phyloP scores from a whole-genome alignment of 2,329 filamentous ascomycete species.

The Lasiodiplodia citricola region DNA sequence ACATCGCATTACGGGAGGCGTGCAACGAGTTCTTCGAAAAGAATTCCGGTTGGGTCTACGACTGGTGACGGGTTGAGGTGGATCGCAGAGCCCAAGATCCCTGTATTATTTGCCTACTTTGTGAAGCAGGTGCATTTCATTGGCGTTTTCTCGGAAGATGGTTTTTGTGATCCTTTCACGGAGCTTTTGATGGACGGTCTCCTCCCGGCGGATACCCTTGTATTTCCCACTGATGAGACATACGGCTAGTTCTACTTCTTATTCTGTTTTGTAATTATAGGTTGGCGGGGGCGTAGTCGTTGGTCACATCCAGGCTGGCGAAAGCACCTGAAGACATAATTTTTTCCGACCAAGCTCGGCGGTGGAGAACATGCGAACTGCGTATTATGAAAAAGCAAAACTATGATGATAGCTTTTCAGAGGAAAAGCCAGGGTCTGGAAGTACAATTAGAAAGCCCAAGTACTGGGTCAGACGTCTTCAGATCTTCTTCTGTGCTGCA shows the following conservation, averaged over 20 bases:
- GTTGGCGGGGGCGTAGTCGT: background rate
- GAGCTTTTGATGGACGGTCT: background rate
- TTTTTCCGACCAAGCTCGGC: background rate
- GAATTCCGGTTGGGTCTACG: slow-evolving; percentile 85
- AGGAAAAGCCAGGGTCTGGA: no score
- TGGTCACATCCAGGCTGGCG: background rate
- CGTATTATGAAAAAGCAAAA: background rate
- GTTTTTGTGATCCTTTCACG: background rate
- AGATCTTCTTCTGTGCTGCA: no score
- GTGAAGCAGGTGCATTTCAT: background rate
- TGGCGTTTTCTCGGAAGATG: slow-evolving; percentile 4
- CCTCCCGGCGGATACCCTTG: slow-evolving; percentile 18
- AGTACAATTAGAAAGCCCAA: no score
- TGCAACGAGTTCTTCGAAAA: slow-evolving; percentile 83
- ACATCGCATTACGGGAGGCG: slow-evolving; percentile 79
- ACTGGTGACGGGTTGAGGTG: slow-evolving; percentile 65
- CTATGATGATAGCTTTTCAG: background rate
- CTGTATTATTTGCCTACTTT: background rate
- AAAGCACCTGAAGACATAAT: background rate
- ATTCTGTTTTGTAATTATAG: background rate
- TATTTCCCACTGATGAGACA: background rate
- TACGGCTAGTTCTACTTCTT: background rate
- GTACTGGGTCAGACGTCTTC: no score
- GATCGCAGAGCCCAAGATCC: background rate
- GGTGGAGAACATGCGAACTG: background rate